A percentile compares a stretch with the other conserved stretches of the same genome.
phyloP scores from a whole-genome alignment of 192 early-diverging fungal genomes.

The Rhizophagus prolifer region DNA sequence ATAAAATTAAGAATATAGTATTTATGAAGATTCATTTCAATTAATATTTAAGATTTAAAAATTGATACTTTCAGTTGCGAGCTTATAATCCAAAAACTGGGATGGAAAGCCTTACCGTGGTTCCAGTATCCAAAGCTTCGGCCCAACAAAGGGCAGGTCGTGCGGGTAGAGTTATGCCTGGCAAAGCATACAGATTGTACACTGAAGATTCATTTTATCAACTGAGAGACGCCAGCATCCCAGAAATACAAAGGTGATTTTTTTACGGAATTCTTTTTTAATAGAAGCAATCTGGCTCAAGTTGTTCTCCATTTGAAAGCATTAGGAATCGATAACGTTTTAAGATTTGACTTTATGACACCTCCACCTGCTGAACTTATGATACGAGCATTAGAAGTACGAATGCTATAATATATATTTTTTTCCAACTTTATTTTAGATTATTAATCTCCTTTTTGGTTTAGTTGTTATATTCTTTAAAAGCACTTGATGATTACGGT shows the following conservation, averaged over 20 bases:
- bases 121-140: conserved; percentile 90
- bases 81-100: conserved; percentile 93
- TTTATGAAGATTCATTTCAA: not conserved
- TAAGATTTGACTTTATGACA: conserved; percentile 77
- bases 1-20: not conserved
- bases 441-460: not conserved
- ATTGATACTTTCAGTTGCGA: conserved; percentile 40
- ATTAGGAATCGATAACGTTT: conserved; percentile 77
- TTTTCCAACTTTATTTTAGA: not conserved
- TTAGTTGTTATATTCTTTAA: conserved; percentile 68
- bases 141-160: conserved; percentile 93
- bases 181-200: conserved; percentile 88
- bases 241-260: conserved; percentile 82
- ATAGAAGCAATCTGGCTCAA: conserved; percentile 63
- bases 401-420: not conserved
- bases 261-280: not conserved
- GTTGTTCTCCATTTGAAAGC: conserved; percentile 77
- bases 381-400: conserved; percentile 64
- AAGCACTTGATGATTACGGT: conserved; percentile 70
- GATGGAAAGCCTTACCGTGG: conserved; percentile 85
- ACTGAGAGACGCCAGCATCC: conserved; percentile 82
- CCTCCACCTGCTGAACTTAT: conserved; percentile 72
- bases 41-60: not conserved
- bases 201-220: conserved; percentile 79
- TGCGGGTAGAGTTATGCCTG: conserved; percentile 88